Evolutionary conservation across 345 rosid genomes (phyloP), one percentile per base, ranked within the genome.

Genomic region (Theobroma cacao): DNA sequence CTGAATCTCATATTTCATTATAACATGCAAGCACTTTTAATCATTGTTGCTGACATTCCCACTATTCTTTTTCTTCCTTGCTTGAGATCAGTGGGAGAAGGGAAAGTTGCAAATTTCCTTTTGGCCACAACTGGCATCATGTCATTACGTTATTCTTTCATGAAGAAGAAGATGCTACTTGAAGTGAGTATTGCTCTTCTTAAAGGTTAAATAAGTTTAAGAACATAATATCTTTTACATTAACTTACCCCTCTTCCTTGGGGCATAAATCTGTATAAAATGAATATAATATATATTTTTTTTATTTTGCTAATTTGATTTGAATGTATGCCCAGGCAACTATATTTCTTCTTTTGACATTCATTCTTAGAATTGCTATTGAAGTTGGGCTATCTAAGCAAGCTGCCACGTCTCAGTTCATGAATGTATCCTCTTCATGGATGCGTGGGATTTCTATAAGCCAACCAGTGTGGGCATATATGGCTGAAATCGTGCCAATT

Each of bases 371-470:
- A 86, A 84, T 94, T 77, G 81, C 90, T 55, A 94, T 94, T 50
- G 98, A 96, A 71, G 86, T 91, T 83, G 98, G 98, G 82, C 78
- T 94, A 80, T 87, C 93, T 77, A 94, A 94, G 87, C 98, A 94
- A 90, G 98, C 99, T 81, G 93, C 93, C 55, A 90, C 94, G 77
- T 92, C 99, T 76, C 85, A 84, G 48, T 94, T 92, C 83, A 78
- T 94, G 93, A 87, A 83, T 71, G 84, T 78, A 75, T 90, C 91
- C 72, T 83, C 94, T 77, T 90, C 99, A 18, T 91, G 94, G 97
- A 82, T 88, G 87, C 87, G 87, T 61, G 96, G 91, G 43, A 75
- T 94, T 79, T 79, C 85, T 63, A 74, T 80, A 65, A 87, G 85
- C 77, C 88, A 88, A 86, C 86, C 86, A 38, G 18, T 84, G 55